Evolutionary conservation across 345 rosid species (phyloP).

Genomic region (Pistacia integerrima): DNA sequence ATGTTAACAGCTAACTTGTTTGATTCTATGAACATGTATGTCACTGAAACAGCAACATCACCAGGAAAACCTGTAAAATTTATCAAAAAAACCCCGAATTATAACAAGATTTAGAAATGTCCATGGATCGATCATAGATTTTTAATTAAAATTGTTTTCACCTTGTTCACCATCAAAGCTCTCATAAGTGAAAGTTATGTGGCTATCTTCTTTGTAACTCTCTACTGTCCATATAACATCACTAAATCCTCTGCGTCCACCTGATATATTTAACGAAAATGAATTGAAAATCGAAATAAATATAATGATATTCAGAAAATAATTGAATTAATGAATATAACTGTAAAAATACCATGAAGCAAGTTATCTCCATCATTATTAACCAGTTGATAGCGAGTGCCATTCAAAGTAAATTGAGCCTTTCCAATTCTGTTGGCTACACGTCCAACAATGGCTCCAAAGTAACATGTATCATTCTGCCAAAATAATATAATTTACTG

Average conservation of each 20-base stretch:
- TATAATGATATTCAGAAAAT: not conserved
- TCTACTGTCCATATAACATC: conserved; percentile 68
- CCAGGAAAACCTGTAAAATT: conserved; percentile 72
- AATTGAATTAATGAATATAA: not conserved
- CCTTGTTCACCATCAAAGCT: conserved; percentile 82
- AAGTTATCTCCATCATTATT: conserved; percentile 75
- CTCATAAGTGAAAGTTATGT: conserved; percentile 54
- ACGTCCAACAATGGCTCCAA: conserved; percentile 84
- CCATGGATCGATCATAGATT: not conserved
- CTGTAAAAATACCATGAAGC: conserved; percentile 59
- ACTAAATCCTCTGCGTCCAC: conserved; percentile 69
- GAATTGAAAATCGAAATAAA: not conserved
- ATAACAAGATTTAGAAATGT: not conserved
- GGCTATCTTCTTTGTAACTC: conserved; percentile 39
- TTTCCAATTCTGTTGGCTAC: conserved; percentile 81
- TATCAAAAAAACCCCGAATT: not conserved
- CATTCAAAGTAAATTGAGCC: conserved; percentile 66
- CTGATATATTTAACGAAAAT: conserved; percentile 25
- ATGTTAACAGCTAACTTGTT: conserved; percentile 61
- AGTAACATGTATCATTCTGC: conserved; percentile 71
- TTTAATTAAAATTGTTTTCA: conserved; percentile 11
- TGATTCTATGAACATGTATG: conserved; percentile 53
- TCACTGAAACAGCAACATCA: conserved; percentile 52
- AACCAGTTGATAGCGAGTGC: conserved; percentile 47
- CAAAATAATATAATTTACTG: not conserved